Percentiles rank a stretch among this genome's conserved stretches.
These are phyloP conservation scores for Rhodotorula paludigena DNA, from an alignment of 768 basidiomycete genomes.

Conservation along the genomic window DNA sequence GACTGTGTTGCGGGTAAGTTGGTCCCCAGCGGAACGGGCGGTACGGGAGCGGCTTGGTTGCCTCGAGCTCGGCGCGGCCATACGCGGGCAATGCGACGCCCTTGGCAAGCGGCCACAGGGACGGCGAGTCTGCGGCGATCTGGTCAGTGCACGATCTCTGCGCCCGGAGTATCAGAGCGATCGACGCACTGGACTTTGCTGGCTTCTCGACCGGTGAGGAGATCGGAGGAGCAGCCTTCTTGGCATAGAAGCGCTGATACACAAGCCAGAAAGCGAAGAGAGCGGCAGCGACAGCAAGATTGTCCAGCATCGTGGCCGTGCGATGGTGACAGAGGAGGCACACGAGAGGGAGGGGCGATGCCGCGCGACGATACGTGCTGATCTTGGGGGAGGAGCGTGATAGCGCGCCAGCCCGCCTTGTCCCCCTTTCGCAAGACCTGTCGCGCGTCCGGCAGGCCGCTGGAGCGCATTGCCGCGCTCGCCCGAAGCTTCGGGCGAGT, in stretches of 20 bases:
- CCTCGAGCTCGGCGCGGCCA: background rate
- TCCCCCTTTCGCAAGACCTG: too few relatives aligned
- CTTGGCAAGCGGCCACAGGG: background rate
- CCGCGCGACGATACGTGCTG: too few relatives aligned
- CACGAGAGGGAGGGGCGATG: background rate
- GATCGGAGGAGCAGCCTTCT: background rate
- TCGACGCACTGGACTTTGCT: background rate
- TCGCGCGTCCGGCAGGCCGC: too few relatives aligned
- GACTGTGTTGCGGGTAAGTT: slow-evolving; percentile 3
- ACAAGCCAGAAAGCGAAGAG: background rate
- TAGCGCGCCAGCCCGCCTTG: too few relatives aligned
- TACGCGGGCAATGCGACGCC: accelerated
- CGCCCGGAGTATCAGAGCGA: too few relatives aligned
- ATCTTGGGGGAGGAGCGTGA: too few relatives aligned
- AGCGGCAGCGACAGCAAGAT: background rate
- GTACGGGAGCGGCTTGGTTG: background rate
- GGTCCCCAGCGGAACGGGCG: slow-evolving; percentile 4
- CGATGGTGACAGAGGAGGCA: too few relatives aligned
- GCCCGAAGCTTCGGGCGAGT: too few relatives aligned
- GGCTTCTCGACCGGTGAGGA: background rate
- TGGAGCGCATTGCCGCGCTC: too few relatives aligned
- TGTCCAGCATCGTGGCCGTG: background rate
- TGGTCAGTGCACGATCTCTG: background rate
- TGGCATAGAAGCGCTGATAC: background rate
- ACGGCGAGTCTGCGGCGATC: background rate